Evolutionary conservation across 2,329 filamentous ascomycete genomes (phyloP).

Genomic region (Fusarium sp.): DNA sequence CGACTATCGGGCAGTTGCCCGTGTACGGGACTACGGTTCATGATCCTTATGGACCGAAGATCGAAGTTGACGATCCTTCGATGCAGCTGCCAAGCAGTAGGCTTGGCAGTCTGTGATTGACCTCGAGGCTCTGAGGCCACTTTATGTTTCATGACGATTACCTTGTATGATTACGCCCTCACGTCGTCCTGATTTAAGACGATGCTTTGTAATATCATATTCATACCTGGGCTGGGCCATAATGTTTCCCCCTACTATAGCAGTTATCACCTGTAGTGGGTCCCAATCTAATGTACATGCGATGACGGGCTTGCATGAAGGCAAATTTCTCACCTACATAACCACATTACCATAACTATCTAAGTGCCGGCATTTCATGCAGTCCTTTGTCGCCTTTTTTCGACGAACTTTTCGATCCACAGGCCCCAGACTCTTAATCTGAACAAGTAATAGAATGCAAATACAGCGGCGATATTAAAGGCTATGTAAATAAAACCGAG

Average conservation of each 20-base stretch:
- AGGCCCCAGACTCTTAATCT: neutral
- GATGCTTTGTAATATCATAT: too few species aligned
- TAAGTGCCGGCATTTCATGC: neutral
- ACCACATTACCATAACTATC: neutral
- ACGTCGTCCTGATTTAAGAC: too few species aligned
- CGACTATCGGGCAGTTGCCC: conserved; percentile 63
- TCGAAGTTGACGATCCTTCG: conserved; percentile 66
- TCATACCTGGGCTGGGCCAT: neutral
- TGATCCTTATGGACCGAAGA: conserved; percentile 64
- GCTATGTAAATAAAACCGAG: neutral
- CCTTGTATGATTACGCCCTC: too few species aligned
- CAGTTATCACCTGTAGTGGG: neutral
- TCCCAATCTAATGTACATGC: neutral
- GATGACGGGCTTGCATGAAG: neutral
- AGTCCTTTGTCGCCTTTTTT: neutral
- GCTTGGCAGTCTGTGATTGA: conserved; percentile 62
- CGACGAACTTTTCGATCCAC: neutral
- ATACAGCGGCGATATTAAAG: neutral
- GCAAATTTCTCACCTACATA: neutral
- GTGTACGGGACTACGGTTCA: conserved; percentile 60
- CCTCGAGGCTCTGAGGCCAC: neutral
- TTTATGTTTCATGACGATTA: too few species aligned
- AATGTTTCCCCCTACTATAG: neutral
- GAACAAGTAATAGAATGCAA: neutral
- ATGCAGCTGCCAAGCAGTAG: conserved; percentile 69